A percentile compares a stretch with the other conserved stretches of the same genome.
Evolutionary conservation across 1,284 basidiomycete genomes (phyloP).

Genomic region (Microbotryum scabiosae): DNA sequence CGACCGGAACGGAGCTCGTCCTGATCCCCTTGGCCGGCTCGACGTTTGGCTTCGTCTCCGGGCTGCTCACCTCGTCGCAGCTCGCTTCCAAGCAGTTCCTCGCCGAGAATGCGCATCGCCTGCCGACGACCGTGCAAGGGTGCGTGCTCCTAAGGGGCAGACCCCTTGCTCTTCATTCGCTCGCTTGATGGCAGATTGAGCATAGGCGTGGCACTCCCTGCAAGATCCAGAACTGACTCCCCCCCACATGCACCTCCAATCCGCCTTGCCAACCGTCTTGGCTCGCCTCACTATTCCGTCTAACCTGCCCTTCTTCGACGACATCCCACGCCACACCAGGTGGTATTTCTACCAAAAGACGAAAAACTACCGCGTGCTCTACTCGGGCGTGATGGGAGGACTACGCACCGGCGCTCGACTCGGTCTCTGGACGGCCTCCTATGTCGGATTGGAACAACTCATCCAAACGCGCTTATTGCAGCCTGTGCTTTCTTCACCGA

Average conservation of each 20-base stretch:
- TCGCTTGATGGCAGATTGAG: background rate
- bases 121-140: constrained; percentile 68
- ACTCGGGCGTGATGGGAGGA: constrained; percentile 60
- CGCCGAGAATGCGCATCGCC: constrained; percentile 58
- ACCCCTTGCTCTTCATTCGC: background rate
- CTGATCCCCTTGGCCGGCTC: constrained; percentile 28
- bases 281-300: background rate
- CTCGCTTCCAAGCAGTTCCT: constrained; percentile 47
- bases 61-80: constrained; percentile 39
- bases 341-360: constrained; percentile 92
- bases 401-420: constrained; percentile 53
- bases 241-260: background rate
- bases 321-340: no score
- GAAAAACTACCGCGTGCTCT: constrained; percentile 73
- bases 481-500: background rate
- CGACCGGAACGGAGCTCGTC: constrained; percentile 15
- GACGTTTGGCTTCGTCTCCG: constrained; percentile 33
- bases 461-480: constrained; percentile 4
- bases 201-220: background rate
- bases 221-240: no score
- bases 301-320: background rate
- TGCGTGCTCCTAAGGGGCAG: background rate
- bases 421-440: constrained; percentile 39
- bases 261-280: background rate
- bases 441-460: constrained; percentile 26